Conservation (phyloP, 2,329 filamentous ascomycete species). For the Leptographium radiaticola region DNA sequence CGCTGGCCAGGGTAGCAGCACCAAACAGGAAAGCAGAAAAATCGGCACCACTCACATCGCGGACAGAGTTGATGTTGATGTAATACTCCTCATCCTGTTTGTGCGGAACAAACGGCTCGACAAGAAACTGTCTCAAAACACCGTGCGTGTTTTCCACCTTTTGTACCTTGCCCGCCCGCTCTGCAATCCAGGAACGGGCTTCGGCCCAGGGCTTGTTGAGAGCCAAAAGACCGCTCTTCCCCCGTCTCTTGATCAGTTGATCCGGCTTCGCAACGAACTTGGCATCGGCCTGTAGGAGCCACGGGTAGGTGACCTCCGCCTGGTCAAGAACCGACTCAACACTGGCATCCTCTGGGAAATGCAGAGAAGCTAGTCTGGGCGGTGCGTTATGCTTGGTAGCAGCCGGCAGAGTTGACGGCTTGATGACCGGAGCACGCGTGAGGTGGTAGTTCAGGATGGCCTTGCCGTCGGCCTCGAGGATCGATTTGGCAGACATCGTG, state of each 20-base stretch:
- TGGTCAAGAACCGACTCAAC: constrained; percentile 79
- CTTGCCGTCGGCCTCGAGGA: constrained; percentile 99
- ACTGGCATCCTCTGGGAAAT: constrained; percentile 82
- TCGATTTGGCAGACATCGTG: constrained; percentile 85
- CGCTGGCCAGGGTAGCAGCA: not conserved
- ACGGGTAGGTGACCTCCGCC: constrained; percentile 93
- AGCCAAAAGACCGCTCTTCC: constrained; percentile 92
- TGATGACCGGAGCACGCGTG: constrained; percentile 92
- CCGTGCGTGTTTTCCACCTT: constrained; percentile 87
- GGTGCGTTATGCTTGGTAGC: constrained; percentile 84
- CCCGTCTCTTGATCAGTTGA: constrained; percentile 98
- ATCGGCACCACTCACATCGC: constrained; percentile 65
- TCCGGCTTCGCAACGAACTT: constrained; percentile 99
- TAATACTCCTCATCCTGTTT: constrained; percentile 95
- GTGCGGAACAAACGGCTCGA: constrained; percentile 97
- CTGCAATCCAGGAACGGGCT: constrained; percentile 85
- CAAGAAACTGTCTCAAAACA: constrained; percentile 84
- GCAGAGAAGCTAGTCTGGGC: constrained; percentile 76
- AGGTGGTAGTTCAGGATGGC: constrained; percentile 99
- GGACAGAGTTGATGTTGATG: constrained; percentile 99
- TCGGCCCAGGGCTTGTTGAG: constrained; percentile 97
- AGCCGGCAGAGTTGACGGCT: constrained; percentile 82
- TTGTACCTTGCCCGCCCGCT: constrained; percentile 80
- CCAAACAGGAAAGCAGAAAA: not conserved
- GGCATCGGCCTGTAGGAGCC: constrained; percentile 69